phyloP scores from a whole-genome alignment of 2,329 filamentous ascomycete genomes.

The Pyrenochaeta sp. region DNA sequence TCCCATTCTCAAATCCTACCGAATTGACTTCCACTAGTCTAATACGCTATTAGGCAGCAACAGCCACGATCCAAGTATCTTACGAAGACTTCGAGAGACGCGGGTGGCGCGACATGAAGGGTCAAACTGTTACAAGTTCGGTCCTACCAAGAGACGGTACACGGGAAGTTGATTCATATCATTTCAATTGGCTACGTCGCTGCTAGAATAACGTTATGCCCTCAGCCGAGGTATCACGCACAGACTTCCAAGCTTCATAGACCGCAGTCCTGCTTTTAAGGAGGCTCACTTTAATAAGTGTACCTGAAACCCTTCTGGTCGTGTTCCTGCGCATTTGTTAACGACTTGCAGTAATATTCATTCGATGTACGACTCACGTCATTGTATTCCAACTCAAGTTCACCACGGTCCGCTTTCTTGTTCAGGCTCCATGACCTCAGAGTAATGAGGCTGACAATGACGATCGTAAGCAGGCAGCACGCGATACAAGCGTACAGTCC shows the following conservation, averaged over 20 bases:
- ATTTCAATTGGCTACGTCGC: background rate
- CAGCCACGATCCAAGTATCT: background rate
- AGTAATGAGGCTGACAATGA: conserved; percentile 44
- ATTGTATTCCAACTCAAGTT: conserved; percentile 52
- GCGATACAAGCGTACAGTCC: conserved; percentile 52
- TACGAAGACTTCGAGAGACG: background rate
- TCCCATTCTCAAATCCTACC: background rate
- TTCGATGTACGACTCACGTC: conserved; percentile 36
- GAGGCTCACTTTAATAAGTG: conserved; percentile 28
- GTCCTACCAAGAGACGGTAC: background rate
- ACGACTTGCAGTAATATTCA: background rate
- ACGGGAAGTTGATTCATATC: background rate
- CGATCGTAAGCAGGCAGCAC: conserved; percentile 46
- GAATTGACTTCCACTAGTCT: background rate
- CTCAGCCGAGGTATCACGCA: background rate
- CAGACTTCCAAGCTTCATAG: background rate
- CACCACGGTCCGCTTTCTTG: conserved; percentile 50
- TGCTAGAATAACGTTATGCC: background rate
- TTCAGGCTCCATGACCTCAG: conserved; percentile 48
- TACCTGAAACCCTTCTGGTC: conserved; percentile 48
- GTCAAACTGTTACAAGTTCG: background rate
- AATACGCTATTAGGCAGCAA: background rate
- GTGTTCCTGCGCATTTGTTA: conserved; percentile 33
- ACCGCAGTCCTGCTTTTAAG: background rate
- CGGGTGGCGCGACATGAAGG: no score